Base-by-base conservation (phyloP, 2,329 filamentous ascomycete species). In the Davidsoniella australis region DNA sequence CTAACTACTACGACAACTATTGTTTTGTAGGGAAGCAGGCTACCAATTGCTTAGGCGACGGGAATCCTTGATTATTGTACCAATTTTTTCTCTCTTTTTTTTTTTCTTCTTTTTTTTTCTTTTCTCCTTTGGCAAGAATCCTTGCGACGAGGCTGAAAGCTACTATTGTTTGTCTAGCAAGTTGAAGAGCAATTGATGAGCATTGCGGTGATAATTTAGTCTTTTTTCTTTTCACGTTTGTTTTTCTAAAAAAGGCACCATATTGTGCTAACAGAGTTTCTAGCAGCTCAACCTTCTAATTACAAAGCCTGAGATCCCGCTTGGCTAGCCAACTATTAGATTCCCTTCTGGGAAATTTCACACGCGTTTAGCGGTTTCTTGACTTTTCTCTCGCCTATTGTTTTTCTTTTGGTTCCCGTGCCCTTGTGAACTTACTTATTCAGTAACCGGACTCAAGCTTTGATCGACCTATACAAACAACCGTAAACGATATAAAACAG, bases 141-240 rank as follows among this genome's bases (percentile, higher is more conserved):
- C 39, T 26, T 49, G 39, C 47, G 38, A 44, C 51, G 41, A 53
- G 51, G 51, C 51, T 53, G 51, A 53, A 23, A 38, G 39, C 17
- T 18, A 42, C 41, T 17, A 37, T 39, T 47, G 20, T 9, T 41
- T 41, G 39, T 17, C 20, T 23, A 23, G 20, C 20, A 23, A 23
- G 20, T 23, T 23, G 20, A 23, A 23, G 20, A 45, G 8, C 37
- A 23, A 40, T n/a, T n/a, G 18, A 41, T 44, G 38, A 20, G 8
- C n/a, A 33, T 20, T 26, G 26, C 39, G 18, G 14, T 40, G 9
- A 33, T 45, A 23, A 20, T 37, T 44, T 14, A 17, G 20, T 17
- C 23, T 4, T 23, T 41, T 17, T 41, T 48, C n/a, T 41, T 18
- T 10, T 43, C 18, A 20, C 29, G 5, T 23, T 23, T 23, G 20